phyloP scores from a whole-genome alignment of 129 eudicot genomes.

The Silybum marianum region DNA sequence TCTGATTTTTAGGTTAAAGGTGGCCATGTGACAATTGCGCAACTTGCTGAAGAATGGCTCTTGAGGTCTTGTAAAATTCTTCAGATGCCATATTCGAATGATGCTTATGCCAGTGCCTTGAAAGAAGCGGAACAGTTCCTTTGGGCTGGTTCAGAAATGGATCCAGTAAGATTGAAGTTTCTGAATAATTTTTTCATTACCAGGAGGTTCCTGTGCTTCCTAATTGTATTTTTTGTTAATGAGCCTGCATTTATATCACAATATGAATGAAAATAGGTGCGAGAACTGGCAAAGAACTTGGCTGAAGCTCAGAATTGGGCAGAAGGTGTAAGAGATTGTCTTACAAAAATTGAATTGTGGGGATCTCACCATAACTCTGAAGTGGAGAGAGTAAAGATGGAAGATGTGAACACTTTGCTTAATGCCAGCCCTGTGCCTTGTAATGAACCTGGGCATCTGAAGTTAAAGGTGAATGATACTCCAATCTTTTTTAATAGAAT shows the following conservation, averaged over 20 bases:
- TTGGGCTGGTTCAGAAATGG: slow-evolving; percentile 99
- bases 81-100: slow-evolving; percentile 65
- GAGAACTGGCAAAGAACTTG: slow-evolving; percentile 66
- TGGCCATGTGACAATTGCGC: slow-evolving; percentile 51
- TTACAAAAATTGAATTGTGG: slow-evolving; percentile 63
- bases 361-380: slow-evolving; percentile 27
- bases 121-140: slow-evolving; percentile 88
- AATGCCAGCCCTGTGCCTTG: slow-evolving; percentile 59
- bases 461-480: slow-evolving; percentile 61
- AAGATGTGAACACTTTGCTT: slow-evolving; percentile 56
- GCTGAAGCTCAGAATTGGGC: slow-evolving; percentile 86
- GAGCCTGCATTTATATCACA: slow-evolving; percentile 16
- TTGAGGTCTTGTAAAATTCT: slow-evolving; percentile 69
- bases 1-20: slow-evolving; percentile 63
- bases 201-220: background rate
- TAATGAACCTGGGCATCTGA: slow-evolving; percentile 65
- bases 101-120: slow-evolving; percentile 58
- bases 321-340: slow-evolving; percentile 65
- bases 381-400: slow-evolving; percentile 66
- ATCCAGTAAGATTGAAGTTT: slow-evolving; percentile 61
- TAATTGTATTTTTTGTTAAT: slow-evolving; percentile 14
- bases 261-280: slow-evolving; percentile 54
- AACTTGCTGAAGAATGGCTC: slow-evolving; percentile 96
- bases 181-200: background rate
- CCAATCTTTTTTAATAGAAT: background rate